Conservation (phyloP, 2,329 filamentous ascomycete species). For the Coleophoma crateriformis region DNA sequence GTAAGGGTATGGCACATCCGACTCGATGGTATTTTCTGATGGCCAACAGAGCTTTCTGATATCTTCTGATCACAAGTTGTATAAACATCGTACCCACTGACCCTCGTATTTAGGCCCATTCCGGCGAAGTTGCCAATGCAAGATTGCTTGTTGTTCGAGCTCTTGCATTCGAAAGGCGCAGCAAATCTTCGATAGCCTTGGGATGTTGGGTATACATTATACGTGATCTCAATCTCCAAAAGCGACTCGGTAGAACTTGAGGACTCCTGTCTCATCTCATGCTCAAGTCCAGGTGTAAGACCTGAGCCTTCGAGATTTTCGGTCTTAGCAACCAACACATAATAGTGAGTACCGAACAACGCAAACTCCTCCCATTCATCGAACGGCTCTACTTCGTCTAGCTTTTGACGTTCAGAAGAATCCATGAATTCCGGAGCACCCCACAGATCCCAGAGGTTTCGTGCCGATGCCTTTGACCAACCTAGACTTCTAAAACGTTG, state of each 20-base stretch:
- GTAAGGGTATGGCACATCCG: conserved; percentile 77
- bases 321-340: conserved; percentile 59
- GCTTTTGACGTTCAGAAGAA: conserved; percentile 46
- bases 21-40: conserved; percentile 31
- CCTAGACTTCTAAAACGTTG: conserved; percentile 63
- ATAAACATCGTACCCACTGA: conserved; percentile 42
- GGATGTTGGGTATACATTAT: conserved; percentile 30
- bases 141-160: conserved; percentile 28
- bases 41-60: not conserved
- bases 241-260: not conserved
- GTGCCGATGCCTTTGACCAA: conserved; percentile 57
- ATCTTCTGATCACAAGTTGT: not conserved
- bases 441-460: conserved; percentile 82
- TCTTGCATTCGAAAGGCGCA: conserved; percentile 39
- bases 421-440: conserved; percentile 61
- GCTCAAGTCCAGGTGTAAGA: not conserved
- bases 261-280: not conserved
- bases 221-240: conserved; percentile 18
- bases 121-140: conserved; percentile 24
- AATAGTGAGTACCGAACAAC: conserved; percentile 79
- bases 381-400: conserved; percentile 76
- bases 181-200: conserved; percentile 55
- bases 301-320: not conserved
- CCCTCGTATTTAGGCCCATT: conserved; percentile 33
- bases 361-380: conserved; percentile 97